Evolutionary conservation across 169 alveolate genomes (phyloP).

Genomic region (Sarcocystis neurona): DNA sequence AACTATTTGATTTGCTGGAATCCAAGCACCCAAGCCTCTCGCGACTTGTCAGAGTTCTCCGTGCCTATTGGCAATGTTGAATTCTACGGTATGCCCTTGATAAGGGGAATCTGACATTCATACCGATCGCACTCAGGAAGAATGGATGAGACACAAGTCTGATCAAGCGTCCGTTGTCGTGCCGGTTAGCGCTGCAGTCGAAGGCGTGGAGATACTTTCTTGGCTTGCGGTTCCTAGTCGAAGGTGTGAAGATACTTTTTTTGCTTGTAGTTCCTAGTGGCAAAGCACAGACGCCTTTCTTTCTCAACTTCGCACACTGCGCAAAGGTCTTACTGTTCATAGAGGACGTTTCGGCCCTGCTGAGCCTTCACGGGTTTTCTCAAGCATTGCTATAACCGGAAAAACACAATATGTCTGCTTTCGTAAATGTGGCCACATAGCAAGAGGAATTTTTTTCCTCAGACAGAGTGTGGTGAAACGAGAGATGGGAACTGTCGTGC

Average conservation of each 20-base stretch:
- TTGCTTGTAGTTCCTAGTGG: background rate
- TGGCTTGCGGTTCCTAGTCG: background rate
- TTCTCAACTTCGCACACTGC: too few relatives aligned
- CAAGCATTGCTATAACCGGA: too few relatives aligned
- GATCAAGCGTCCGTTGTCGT: background rate
- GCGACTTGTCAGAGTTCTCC: conserved; percentile 50
- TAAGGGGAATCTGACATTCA: background rate
- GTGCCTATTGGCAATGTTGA: conserved; percentile 37
- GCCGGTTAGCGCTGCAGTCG: background rate
- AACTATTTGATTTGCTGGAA: conserved; percentile 46
- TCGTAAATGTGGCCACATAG: too few relatives aligned
- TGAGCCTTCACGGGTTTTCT: too few relatives aligned
- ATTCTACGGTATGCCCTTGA: conserved; percentile 45
- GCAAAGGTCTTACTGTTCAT: too few relatives aligned
- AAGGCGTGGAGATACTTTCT: background rate
- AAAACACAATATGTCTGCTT: too few relatives aligned
- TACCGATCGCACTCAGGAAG: background rate
- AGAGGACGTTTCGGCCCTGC: too few relatives aligned
- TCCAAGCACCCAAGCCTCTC: conserved; percentile 15
- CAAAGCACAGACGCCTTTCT: background rate
- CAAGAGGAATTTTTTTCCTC: background rate
- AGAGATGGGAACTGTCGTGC: background rate
- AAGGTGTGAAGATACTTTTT: background rate
- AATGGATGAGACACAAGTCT: background rate
- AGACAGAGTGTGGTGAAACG: background rate